Percentiles rank a stretch among this genome's conserved stretches.
Evolutionary conservation across 441 rosid species (phyloP).

Genomic region (Daphne laureola): DNA sequence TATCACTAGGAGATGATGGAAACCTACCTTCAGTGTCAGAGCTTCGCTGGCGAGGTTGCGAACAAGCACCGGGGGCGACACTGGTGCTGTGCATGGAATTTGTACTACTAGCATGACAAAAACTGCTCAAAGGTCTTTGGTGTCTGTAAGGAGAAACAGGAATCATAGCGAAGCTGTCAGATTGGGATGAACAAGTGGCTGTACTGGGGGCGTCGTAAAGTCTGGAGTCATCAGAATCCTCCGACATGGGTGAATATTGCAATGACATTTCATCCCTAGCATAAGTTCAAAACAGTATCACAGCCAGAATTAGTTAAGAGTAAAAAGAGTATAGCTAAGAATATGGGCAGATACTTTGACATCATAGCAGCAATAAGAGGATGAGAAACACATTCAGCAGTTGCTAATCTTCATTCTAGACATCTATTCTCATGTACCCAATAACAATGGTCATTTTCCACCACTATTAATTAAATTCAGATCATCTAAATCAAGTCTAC

Average conservation of each 20-base stretch:
- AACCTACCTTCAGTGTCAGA: conserved; percentile 89
- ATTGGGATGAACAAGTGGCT: conserved; percentile 46
- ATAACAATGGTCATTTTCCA: too few relatives aligned
- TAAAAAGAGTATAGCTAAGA: too few relatives aligned
- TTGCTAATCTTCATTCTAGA: too few relatives aligned
- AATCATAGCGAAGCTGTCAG: conserved; percentile 69
- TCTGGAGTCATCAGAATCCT: conserved; percentile 73
- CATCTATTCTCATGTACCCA: too few relatives aligned
- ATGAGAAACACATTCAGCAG: too few relatives aligned
- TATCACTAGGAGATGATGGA: conserved; percentile 95
- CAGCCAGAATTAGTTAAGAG: too few relatives aligned
- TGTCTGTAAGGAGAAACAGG: conserved; percentile 79
- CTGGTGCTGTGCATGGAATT: conserved; percentile 29
- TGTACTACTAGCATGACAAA: conserved; percentile 1
- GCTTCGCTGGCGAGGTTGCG: conserved; percentile 64
- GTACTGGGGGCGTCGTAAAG: conserved; percentile 40
- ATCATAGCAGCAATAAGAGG: too few relatives aligned
- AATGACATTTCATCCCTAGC: conserved; percentile 75
- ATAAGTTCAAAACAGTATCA: conserved; percentile 3
- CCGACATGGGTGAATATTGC: conserved; percentile 97
- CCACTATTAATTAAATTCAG: too few relatives aligned
- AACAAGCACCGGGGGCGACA: conserved; percentile 19
- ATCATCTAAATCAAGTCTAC: too few relatives aligned
- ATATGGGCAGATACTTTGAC: too few relatives aligned
- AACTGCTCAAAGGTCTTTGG: conserved; percentile 45